phyloP scores from a whole-genome alignment of 139 green algal genomes.

The Micractinium sp. region DNA sequence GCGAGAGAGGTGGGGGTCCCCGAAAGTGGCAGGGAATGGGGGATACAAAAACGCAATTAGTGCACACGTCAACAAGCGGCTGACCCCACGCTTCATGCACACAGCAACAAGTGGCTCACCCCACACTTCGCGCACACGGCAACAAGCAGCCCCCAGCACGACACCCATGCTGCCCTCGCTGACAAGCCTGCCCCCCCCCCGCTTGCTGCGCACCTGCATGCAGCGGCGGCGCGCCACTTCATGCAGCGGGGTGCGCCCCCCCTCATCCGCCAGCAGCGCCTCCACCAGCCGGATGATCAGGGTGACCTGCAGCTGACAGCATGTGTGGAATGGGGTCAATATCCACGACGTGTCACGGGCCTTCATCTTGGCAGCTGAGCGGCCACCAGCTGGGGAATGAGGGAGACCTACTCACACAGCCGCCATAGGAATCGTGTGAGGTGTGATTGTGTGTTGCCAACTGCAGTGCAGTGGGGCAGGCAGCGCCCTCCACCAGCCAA shows the following conservation, averaged over 20 bases:
- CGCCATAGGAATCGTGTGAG: background rate
- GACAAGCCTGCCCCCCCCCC: no score
- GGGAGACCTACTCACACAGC: background rate
- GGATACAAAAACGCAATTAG: no score
- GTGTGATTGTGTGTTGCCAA: no score
- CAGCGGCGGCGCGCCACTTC: slow-evolving; percentile 60
- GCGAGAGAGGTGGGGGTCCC: background rate
- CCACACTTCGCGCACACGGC: background rate
- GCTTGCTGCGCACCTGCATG: slow-evolving; percentile 55
- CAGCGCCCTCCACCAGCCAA: background rate
- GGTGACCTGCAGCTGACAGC: slow-evolving; percentile 40
- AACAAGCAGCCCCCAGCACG: background rate
- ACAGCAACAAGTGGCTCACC: background rate
- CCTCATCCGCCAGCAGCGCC: slow-evolving; percentile 56
- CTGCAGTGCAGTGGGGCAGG: no score
- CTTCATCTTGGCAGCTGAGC: no score
- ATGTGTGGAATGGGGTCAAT: background rate
- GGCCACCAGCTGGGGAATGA: no score
- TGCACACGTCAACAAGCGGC: no score
- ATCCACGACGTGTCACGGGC: no score
- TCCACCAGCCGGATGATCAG: slow-evolving; percentile 66
- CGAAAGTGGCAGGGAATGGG: background rate
- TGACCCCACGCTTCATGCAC: background rate
- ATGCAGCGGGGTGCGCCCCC: slow-evolving; percentile 60
- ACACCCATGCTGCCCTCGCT: background rate